These are phyloP conservation scores for Ceratobasidium sp. DNA, from an alignment of 1,284 basidiomycete genomes.

Conservation along the genomic window DNA sequence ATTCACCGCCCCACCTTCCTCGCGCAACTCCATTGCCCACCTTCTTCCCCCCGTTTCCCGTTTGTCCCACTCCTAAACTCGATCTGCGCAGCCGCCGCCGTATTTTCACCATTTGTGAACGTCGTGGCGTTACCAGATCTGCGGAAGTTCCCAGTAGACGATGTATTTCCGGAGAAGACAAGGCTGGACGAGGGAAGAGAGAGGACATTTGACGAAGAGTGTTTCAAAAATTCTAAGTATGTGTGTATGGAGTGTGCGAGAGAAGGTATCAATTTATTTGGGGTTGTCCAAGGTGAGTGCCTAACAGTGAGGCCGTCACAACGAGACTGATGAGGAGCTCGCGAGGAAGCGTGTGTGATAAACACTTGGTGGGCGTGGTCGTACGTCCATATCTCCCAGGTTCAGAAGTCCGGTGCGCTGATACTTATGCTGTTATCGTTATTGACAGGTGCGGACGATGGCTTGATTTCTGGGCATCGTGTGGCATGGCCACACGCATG, in stretches of 20 bases:
- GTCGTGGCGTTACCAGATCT: conserved; percentile 1
- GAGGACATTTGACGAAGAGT: conserved; percentile 24
- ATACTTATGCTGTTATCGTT: neutral
- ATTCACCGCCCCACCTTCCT: conserved; percentile 34
- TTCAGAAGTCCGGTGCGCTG: neutral
- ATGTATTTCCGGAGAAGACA: conserved; percentile 16
- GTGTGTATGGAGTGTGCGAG: conserved; percentile 1
- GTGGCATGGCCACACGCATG: conserved; percentile 5
- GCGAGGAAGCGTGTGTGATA: conserved; percentile 6
- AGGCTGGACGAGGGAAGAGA: neutral
- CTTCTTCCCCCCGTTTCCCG: conserved; percentile 34
- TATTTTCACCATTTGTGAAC: conserved; percentile 22
- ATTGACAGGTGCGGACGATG: conserved; percentile 24
- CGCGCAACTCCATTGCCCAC: neutral
- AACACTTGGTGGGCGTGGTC: conserved; percentile 33
- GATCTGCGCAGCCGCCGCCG: conserved; percentile 24
- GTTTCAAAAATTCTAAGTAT: conserved; percentile 1
- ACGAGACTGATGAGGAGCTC: neutral
- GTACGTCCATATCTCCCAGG: neutral
- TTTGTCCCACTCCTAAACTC: conserved; percentile 27
- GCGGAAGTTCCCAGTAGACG: neutral
- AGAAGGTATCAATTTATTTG: conserved; percentile 11
- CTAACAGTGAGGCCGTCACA: too few species aligned
- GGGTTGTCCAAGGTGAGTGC: conserved; percentile 29
- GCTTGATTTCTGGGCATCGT: conserved; percentile 24